These are phyloP conservation scores for Dianthus caryophyllus DNA, from an alignment of 148 eudicot genomes.

Conservation along the genomic window DNA sequence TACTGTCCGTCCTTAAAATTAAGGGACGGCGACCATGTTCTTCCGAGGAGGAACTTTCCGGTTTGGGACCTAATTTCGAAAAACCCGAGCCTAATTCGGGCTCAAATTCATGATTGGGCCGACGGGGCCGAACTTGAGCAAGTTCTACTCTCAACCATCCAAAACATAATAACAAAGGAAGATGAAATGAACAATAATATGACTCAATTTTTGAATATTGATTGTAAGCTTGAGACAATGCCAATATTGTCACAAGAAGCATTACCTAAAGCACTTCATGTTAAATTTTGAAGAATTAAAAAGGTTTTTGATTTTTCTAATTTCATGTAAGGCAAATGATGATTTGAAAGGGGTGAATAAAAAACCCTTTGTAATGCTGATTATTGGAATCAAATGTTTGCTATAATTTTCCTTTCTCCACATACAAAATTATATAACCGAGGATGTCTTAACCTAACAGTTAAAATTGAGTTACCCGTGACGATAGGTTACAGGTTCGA, in stretches of 20 bases:
- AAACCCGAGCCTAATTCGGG: conserved; percentile 23
- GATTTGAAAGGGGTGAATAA: too few relatives aligned
- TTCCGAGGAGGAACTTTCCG: conserved; percentile 35
- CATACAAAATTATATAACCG: too few relatives aligned
- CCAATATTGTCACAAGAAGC: conserved; percentile 41
- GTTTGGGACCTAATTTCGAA: conserved; percentile 28
- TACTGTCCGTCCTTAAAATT: conserved; percentile 29
- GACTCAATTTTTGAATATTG: conserved; percentile 29
- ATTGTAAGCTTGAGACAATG: conserved; percentile 55
- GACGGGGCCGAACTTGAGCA: conserved; percentile 34
- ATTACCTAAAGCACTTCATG: conserved; percentile 42
- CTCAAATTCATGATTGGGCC: conserved; percentile 31
- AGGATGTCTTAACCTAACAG: too few relatives aligned
- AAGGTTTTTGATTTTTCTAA: neutral
- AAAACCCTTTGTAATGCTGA: too few relatives aligned
- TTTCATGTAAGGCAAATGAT: neutral
- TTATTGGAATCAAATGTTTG: too few relatives aligned
- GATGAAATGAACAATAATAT: neutral
- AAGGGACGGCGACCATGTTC: conserved; percentile 21
- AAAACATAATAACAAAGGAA: conserved; percentile 1
- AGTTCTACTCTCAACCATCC: conserved; percentile 18
- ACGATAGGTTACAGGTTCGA: too few relatives aligned
- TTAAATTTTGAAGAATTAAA: conserved; percentile 28
- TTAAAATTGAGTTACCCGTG: too few relatives aligned
- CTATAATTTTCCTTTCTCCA: too few relatives aligned